Evolutionary conservation across 805 yeast genomes (phyloP), one percentile per base, ranked within the genome.

Genomic region (Tetrapisispora pingtungensis): DNA sequence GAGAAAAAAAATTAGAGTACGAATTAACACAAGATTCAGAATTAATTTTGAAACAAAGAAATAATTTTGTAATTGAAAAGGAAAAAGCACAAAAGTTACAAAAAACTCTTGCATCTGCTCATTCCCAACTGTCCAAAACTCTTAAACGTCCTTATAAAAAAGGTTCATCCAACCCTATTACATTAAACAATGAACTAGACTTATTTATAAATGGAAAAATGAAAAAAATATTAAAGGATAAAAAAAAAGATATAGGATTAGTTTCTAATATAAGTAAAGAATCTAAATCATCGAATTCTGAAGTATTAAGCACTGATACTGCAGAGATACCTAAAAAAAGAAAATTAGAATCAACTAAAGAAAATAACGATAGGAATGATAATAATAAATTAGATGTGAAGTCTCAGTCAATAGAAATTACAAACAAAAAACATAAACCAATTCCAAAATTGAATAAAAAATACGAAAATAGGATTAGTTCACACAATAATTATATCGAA

Each of bases 11-110:
- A 45, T 61, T 83, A 1, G 97, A 89, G 51, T 69, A 72, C 47
- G 97, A 81, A 54, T 66, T 77, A 30, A 59, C 79, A 0, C 71
- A 70, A 30, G 96, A 88, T 61, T 67, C 84, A 1, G 77, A 73
- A 39, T 50, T 59, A 35, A 78, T 81, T 26, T 47, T 74, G 6
- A 67, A 65, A 15, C 77, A 80, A 37, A 72, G 83, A 26, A 73
- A 70, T 30, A 42, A 45, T 12, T 33, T 55, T n/a, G 36, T 51
- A 14, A 36, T 41, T 7, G 48, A 55, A 26, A 50, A 55, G 10
- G 52, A 45, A 20, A 42, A 44, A 7, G 40, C 58, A 2, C 30
- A 15, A 6, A 60, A 51, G 40, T 43, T 56, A 44, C 55, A 45
- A 28, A 53, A 52, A 7, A 49, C 50, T 28, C 45, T 59, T 3